These are phyloP conservation scores for Podaxis pistillaris DNA, from an alignment of 768 basidiomycete genomes.

Conservation along the genomic window DNA sequence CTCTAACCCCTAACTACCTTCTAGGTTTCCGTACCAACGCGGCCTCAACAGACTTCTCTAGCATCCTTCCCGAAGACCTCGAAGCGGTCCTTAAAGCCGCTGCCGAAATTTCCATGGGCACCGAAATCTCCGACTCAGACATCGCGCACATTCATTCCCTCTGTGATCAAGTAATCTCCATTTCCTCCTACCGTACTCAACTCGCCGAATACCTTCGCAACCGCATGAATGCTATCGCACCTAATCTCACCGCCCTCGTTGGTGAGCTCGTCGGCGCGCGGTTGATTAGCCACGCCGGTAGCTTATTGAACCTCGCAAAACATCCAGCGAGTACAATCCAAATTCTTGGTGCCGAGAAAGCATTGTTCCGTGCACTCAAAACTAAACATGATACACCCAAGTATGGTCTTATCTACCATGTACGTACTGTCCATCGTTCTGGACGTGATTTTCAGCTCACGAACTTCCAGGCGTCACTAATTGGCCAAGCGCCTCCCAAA, in stretches of 20 bases:
- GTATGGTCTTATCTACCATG: conserved; percentile 99
- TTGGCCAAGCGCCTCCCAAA: conserved; percentile 96
- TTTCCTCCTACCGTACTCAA: conserved; percentile 91
- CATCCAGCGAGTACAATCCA: conserved; percentile 98
- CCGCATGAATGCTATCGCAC: conserved; percentile 97
- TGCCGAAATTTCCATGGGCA: conserved; percentile 98
- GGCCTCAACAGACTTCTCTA: conserved; percentile 77
- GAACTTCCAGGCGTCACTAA: conserved; percentile 73
- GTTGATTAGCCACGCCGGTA: conserved; percentile 94
- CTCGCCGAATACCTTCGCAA: conserved; percentile 96
- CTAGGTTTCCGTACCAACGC: conserved; percentile 95
- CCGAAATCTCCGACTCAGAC: conserved; percentile 96
- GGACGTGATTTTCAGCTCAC: not conserved
- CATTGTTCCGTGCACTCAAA: conserved; percentile 95
- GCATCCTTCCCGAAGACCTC: conserved; percentile 95
- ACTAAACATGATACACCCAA: conserved; percentile 99
- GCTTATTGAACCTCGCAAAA: conserved; percentile 91
- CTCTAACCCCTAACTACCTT: not conserved
- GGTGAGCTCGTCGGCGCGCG: conserved; percentile 93
- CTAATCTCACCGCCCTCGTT: conserved; percentile 89
- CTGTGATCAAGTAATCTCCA: conserved; percentile 98
- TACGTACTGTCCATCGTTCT: conserved; percentile 31
- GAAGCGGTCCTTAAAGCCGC: conserved; percentile 94
- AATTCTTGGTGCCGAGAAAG: conserved; percentile 98
- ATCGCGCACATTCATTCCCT: conserved; percentile 96